These are phyloP conservation scores for Oryza glaberrima DNA, from an alignment of 176 grass and related monocot genomes.

Conservation along the genomic window DNA sequence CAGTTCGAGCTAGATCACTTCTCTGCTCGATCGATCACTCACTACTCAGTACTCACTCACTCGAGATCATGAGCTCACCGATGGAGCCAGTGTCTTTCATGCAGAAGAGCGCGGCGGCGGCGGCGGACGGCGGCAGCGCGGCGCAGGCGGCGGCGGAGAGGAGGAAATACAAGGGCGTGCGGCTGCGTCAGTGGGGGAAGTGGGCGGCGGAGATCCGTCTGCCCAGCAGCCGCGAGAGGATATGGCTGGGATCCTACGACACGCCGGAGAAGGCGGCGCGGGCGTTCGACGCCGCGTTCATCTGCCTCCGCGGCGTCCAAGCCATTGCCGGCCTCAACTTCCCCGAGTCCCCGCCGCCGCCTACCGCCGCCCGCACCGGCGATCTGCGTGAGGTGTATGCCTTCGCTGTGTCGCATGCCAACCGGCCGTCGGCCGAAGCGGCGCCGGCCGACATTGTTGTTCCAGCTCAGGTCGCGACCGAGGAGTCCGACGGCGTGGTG, in stretches of 20 bases:
- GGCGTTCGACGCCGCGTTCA: constrained; percentile 58
- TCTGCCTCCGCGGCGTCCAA: constrained; percentile 52
- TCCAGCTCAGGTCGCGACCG: not conserved
- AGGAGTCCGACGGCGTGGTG: not conserved
- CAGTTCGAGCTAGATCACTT: too few relatives aligned
- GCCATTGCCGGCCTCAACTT: constrained; percentile 50
- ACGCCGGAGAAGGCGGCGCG: constrained; percentile 58
- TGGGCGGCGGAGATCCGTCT: constrained; percentile 76
- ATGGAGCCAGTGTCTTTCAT: too few relatives aligned
- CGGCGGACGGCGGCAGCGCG: too few relatives aligned
- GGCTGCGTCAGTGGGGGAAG: constrained; percentile 63
- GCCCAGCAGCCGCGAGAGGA: constrained; percentile 55
- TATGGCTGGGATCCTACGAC: constrained; percentile 61
- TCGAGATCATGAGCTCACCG: too few relatives aligned
- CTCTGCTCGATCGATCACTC: too few relatives aligned
- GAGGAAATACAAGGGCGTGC: constrained; percentile 61
- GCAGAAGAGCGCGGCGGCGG: not conserved
- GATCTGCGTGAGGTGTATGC: constrained; percentile 38
- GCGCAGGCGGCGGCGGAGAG: not conserved
- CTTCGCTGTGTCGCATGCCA: constrained; percentile 23
- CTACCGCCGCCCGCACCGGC: not conserved
- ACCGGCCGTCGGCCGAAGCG: not conserved
- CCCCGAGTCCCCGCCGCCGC: constrained; percentile 23
- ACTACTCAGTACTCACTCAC: too few relatives aligned
- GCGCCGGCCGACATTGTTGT: not conserved